These are phyloP conservation scores for Debaryomycetaceae sp. DNA, from an alignment of 1,139 yeast species.

Conservation along the genomic window DNA sequence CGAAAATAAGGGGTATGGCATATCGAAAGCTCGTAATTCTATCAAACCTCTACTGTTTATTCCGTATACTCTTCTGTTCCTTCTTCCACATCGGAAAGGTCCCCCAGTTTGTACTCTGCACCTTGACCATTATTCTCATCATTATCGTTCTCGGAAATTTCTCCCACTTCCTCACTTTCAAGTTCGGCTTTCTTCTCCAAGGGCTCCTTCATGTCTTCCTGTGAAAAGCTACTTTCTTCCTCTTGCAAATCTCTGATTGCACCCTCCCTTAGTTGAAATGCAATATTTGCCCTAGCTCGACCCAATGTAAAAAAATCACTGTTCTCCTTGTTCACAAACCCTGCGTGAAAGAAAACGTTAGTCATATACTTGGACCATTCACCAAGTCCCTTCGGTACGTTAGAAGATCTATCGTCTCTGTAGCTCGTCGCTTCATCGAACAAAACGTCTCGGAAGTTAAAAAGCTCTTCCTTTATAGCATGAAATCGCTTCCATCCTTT, in stretches of 20 bases:
- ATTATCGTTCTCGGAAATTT: not conserved
- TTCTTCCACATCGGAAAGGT: not conserved
- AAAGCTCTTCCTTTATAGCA: slow-evolving; percentile 51
- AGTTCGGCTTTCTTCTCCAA: not conserved
- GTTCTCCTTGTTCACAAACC: slow-evolving; percentile 61
- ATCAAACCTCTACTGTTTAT: too few species aligned
- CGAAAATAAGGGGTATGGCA: too few species aligned
- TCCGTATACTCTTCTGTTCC: not conserved
- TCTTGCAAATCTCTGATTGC: slow-evolving; percentile 12
- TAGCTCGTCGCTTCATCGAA: slow-evolving; percentile 43
- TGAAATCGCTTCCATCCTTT: slow-evolving; percentile 67
- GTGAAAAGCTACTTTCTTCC: not conserved
- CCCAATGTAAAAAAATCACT: slow-evolving; percentile 67
- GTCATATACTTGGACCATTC: slow-evolving; percentile 50
- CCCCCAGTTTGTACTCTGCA: not conserved
- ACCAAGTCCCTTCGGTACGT: slow-evolving; percentile 38
- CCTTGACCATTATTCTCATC: not conserved
- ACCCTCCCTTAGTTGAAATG: slow-evolving; percentile 69
- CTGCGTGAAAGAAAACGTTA: slow-evolving; percentile 59
- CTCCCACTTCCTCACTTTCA: not conserved
- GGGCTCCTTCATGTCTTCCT: not conserved
- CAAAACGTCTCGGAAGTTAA: slow-evolving; percentile 55
- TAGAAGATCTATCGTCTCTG: slow-evolving; percentile 15
- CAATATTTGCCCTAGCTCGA: slow-evolving; percentile 78
- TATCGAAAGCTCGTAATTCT: too few species aligned